Conservation (phyloP, 495 filamentous ascomycete species). For the Aspergillus baeticus region DNA sequence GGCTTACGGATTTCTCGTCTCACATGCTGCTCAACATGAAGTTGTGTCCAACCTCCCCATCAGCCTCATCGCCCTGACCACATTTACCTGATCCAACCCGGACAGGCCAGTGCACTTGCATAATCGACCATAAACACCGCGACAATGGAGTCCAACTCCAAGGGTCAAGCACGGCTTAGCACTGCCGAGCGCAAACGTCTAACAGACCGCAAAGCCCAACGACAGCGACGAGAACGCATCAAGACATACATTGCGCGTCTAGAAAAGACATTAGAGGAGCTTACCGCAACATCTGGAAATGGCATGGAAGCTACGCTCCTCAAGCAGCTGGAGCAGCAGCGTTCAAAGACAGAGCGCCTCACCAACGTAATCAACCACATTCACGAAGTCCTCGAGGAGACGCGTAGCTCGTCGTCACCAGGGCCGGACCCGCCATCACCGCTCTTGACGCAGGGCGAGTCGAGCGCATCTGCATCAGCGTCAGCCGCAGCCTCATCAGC, state of each 20-base stretch:
- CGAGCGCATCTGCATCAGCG: not conserved
- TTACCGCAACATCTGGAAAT: slow-evolving; percentile 10
- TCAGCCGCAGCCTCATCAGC: not conserved
- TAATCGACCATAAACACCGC: not conserved
- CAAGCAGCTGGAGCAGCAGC: slow-evolving; percentile 14
- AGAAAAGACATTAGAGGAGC: slow-evolving; percentile 11
- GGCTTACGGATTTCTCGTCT: not conserved
- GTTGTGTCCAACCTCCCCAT: not conserved
- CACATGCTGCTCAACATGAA: not conserved
- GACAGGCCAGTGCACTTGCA: not conserved
- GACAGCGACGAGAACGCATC: slow-evolving; percentile 15
- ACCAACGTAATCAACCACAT: slow-evolving; percentile 12
- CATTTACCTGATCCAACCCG: not conserved
- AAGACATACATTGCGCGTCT: slow-evolving; percentile 12
- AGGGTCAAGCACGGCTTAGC: slow-evolving; percentile 2
- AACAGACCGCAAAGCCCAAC: slow-evolving; percentile 15
- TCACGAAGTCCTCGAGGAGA: slow-evolving; percentile 10
- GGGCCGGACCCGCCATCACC: not conserved
- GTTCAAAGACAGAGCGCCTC: slow-evolving; percentile 10
- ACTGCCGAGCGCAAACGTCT: slow-evolving; percentile 12
- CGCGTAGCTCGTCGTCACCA: slow-evolving; percentile 1
- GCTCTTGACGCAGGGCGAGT: not conserved
- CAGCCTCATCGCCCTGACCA: too few relatives aligned
- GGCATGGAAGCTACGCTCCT: slow-evolving; percentile 12
- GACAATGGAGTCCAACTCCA: slow-evolving; percentile 4